These are phyloP conservation scores for Adansonia gregorii DNA, from an alignment of 441 rosid genomes.

Conservation along the genomic window DNA sequence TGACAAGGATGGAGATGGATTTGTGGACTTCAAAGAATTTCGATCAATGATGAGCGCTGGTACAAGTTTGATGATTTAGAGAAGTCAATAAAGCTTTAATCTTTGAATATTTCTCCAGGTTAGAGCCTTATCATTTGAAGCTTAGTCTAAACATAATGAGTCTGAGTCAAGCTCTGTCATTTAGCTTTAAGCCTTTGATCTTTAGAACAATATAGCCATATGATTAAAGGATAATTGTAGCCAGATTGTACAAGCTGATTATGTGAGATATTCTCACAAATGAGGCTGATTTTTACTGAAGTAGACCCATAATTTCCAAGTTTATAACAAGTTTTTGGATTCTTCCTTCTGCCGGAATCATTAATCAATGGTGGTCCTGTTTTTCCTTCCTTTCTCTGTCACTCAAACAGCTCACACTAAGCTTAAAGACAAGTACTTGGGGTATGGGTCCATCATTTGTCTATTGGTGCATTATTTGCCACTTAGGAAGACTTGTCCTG, in stretches of 20 bases:
- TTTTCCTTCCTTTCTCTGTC: too few relatives aligned
- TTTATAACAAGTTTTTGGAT: neutral
- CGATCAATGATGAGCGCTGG: constrained; percentile 44
- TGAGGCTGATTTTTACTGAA: neutral
- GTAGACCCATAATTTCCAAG: neutral
- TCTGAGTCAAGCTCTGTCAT: too few relatives aligned
- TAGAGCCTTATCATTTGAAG: neutral
- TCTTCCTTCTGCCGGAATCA: neutral
- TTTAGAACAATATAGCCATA: too few relatives aligned
- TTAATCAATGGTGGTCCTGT: neutral
- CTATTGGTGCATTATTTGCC: too few relatives aligned
- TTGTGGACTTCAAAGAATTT: constrained; percentile 56
- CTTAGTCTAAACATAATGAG: too few relatives aligned
- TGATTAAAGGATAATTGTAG: too few relatives aligned
- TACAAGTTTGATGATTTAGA: constrained; percentile 24
- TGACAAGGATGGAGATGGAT: constrained; percentile 57
- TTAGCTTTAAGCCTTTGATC: too few relatives aligned
- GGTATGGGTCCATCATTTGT: constrained; percentile 1
- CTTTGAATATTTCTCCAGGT: constrained; percentile 20
- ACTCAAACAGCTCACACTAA: neutral
- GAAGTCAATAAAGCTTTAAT: too few relatives aligned
- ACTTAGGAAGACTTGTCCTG: too few relatives aligned
- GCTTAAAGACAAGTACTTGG: neutral
- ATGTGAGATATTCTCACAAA: neutral
- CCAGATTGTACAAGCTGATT: too few relatives aligned